Conservation (phyloP, 2,329 filamentous ascomycete species). For the Colletotrichum plurivorum region DNA sequence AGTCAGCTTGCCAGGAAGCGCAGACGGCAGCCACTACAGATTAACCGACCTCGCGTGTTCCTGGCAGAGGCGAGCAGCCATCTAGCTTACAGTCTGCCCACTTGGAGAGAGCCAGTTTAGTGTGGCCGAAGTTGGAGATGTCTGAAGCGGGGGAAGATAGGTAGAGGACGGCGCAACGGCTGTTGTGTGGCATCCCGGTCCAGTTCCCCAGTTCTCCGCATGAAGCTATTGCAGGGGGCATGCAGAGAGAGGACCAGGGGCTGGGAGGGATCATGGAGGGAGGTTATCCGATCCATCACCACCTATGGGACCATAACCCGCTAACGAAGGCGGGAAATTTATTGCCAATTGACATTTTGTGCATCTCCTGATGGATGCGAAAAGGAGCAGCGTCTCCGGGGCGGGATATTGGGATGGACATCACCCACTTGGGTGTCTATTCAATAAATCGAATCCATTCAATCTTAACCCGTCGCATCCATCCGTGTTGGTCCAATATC, state of each 20-base stretch:
- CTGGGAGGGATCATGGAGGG: neutral
- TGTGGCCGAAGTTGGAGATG: neutral
- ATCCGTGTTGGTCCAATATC: neutral
- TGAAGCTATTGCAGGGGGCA: slow-evolving; percentile 19
- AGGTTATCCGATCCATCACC: slow-evolving; percentile 9
- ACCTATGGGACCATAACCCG: neutral
- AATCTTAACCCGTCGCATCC: neutral
- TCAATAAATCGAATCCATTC: neutral
- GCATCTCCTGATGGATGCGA: too few relatives aligned
- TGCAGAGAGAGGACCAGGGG: slow-evolving; percentile 17
- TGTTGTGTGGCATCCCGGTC: neutral
- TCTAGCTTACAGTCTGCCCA: neutral
- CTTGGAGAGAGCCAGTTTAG: neutral
- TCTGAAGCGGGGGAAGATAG: slow-evolving; percentile 11
- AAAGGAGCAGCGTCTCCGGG: slow-evolving; percentile 17
- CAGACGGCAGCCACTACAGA: neutral
- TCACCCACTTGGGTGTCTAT: neutral
- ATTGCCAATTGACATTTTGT: neutral
- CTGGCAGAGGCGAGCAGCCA: neutral
- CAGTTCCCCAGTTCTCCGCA: slow-evolving; percentile 33
- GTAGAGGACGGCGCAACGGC: neutral
- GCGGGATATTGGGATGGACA: neutral
- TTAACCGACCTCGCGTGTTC: slow-evolving; percentile 10
- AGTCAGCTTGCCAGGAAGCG: neutral
- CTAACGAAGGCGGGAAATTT: neutral